Evolutionary conservation across 345 rosid genomes (phyloP).

Genomic region (Bruguiera sexangula): DNA sequence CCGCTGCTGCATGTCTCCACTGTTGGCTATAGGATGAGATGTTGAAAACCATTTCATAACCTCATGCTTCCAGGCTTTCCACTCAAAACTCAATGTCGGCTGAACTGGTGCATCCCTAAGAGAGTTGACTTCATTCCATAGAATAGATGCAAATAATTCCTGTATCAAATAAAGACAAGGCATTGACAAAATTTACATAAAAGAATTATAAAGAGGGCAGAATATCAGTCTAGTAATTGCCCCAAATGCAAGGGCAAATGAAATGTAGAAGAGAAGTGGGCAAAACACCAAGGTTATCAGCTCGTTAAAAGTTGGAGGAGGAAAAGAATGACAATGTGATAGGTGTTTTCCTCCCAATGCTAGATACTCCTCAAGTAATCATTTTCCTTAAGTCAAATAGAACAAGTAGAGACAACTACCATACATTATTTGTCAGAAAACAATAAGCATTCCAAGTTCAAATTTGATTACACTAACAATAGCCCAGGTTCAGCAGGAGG

Average conservation of each 20-base stretch:
- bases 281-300: no score
- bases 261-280: no score
- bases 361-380: no score
- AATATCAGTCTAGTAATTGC: background rate
- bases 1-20: constrained; percentile 42
- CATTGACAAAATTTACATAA: background rate
- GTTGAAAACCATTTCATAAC: constrained; percentile 73
- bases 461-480: no score
- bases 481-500: background rate
- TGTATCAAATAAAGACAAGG: constrained; percentile 27
- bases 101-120: constrained; percentile 60
- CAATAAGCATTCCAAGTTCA: no score
- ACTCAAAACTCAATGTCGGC: constrained; percentile 69
- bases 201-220: background rate
- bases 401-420: no score
- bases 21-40: constrained; percentile 41
- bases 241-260: no score
- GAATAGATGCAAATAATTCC: constrained; percentile 74
- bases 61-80: constrained; percentile 99
- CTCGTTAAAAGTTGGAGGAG: no score
- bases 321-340: no score
- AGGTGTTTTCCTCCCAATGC: no score
- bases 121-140: constrained; percentile 79
- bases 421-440: no score
- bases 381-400: no score